Conservation (phyloP, 2,329 filamentous ascomycete genomes). For the Talaromyces sp. region DNA sequence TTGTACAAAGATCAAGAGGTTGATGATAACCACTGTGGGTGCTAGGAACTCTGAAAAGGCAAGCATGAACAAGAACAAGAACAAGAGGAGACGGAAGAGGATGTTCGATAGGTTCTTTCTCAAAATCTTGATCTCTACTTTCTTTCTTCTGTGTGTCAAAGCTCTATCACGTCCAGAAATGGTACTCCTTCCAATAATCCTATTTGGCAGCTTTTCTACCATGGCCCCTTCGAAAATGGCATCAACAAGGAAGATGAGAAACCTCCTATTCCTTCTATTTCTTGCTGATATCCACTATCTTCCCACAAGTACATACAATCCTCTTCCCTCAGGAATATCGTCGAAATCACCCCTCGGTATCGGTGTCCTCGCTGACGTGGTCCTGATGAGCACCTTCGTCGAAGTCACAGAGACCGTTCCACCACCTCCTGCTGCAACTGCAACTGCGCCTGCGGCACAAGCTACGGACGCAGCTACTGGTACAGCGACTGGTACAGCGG, state of each 20-base stretch:
- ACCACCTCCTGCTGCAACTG: not conserved
- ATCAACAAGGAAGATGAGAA: not conserved
- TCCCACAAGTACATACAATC: not conserved
- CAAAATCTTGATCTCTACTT: not conserved
- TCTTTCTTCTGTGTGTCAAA: not conserved
- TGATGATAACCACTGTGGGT: not conserved
- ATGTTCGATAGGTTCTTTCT: not conserved
- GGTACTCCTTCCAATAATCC: not conserved
- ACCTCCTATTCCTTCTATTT: not conserved
- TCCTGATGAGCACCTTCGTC: constrained; percentile 11
- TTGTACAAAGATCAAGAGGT: not conserved
- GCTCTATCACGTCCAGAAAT: not conserved
- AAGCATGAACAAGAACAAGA: not conserved
- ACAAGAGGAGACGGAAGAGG: not conserved
- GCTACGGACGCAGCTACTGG: not conserved
- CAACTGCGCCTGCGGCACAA: not conserved
- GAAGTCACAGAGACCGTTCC: constrained; percentile 16
- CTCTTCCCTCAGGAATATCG: not conserved
- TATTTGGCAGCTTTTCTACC: not conserved
- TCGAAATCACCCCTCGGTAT: not conserved
- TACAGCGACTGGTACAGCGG: not conserved
- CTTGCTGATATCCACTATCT: not conserved
- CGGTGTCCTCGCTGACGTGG: constrained; percentile 4
- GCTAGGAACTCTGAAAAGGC: not conserved
- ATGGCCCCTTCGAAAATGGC: not conserved